phyloP scores from a whole-genome alignment of 2,329 filamentous ascomycete species.

The Thelonectria blattea region DNA sequence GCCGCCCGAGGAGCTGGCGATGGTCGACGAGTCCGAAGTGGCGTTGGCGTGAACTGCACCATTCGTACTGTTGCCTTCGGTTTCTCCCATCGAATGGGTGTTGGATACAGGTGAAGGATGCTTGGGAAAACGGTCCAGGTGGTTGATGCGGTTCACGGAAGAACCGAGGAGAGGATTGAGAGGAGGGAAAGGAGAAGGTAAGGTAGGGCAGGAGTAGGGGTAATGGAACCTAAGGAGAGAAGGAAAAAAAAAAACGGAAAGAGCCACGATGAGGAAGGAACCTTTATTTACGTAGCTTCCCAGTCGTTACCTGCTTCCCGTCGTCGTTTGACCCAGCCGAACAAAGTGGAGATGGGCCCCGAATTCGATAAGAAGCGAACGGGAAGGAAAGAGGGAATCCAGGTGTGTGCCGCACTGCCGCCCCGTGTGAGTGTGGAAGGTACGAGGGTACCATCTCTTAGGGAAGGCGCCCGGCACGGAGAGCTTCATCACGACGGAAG shows the following conservation, averaged over 20 bases:
- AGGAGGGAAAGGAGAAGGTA: constrained; percentile 9
- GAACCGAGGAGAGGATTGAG: constrained; percentile 20
- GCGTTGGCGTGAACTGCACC: constrained; percentile 49
- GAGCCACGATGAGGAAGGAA: constrained; percentile 18
- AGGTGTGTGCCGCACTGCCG: neutral
- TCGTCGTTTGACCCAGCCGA: neutral
- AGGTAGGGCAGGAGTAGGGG: constrained; percentile 8
- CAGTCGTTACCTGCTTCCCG: neutral
- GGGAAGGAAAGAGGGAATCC: neutral
- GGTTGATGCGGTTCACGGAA: neutral
- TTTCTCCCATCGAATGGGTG: constrained; percentile 51
- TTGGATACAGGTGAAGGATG: constrained; percentile 34
- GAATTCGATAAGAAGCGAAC: constrained; percentile 11
- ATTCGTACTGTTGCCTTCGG: constrained; percentile 47
- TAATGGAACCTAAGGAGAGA: constrained; percentile 29
- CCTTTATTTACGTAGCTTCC: constrained; percentile 31
- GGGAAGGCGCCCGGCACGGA: constrained; percentile 5
- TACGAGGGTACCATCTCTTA: constrained; percentile 10
- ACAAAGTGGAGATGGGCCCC: constrained; percentile 18
- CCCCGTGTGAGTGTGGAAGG: neutral
- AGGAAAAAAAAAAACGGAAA: constrained; percentile 16
- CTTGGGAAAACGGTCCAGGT: constrained; percentile 7
- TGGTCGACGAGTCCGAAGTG: constrained; percentile 46
- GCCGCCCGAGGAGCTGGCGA: constrained; percentile 35
- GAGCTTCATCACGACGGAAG: constrained; percentile 8